Percentiles rank a stretch among this genome's conserved stretches.
Conservation (phyloP, 768 basidiomycete genomes). For the Russula griseocarnosa region DNA sequence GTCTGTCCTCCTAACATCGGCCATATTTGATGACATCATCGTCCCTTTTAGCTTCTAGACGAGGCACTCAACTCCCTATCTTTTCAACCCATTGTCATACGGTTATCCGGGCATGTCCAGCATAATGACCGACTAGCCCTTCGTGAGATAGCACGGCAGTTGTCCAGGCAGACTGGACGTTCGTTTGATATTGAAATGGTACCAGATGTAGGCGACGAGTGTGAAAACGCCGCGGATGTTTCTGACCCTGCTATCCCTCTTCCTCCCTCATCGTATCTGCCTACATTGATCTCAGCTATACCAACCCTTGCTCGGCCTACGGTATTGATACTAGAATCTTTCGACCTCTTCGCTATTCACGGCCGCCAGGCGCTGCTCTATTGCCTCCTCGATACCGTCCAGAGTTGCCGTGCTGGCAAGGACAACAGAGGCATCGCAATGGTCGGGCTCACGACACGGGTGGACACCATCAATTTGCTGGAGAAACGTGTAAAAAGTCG, state of each 20-base stretch:
- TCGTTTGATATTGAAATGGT: slow-evolving; percentile 40
- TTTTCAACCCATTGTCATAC: slow-evolving; percentile 62
- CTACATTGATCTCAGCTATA: slow-evolving; percentile 68
- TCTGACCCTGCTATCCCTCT: slow-evolving; percentile 35
- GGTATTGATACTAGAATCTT: slow-evolving; percentile 81
- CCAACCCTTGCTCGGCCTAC: slow-evolving; percentile 78
- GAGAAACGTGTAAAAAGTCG: slow-evolving; percentile 98
- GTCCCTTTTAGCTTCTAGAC: slow-evolving; percentile 52
- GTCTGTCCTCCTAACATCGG: slow-evolving; percentile 6
- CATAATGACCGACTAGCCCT: slow-evolving; percentile 86
- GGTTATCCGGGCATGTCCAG: slow-evolving; percentile 82
- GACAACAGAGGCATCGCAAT: slow-evolving; percentile 72
- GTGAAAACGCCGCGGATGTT: slow-evolving; percentile 48
- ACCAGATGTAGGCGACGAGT: slow-evolving; percentile 36
- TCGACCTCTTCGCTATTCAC: slow-evolving; percentile 90
- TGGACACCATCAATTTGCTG: slow-evolving; percentile 82
- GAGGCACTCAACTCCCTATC: slow-evolving; percentile 47
- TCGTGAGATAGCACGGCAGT: slow-evolving; percentile 84
- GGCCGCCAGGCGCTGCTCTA: slow-evolving; percentile 91
- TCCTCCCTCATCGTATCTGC: slow-evolving; percentile 66
- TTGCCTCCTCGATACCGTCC: slow-evolving; percentile 91
- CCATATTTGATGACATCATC: slow-evolving; percentile 17
- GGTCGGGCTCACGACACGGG: slow-evolving; percentile 79
- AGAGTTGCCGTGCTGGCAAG: slow-evolving; percentile 65
- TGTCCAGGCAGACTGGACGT: slow-evolving; percentile 70